A percentile compares a stretch with the other conserved stretches of the same genome.
Conservation (phyloP, 1,139 yeast genomes). For the Scheffersomyces quercinus region DNA sequence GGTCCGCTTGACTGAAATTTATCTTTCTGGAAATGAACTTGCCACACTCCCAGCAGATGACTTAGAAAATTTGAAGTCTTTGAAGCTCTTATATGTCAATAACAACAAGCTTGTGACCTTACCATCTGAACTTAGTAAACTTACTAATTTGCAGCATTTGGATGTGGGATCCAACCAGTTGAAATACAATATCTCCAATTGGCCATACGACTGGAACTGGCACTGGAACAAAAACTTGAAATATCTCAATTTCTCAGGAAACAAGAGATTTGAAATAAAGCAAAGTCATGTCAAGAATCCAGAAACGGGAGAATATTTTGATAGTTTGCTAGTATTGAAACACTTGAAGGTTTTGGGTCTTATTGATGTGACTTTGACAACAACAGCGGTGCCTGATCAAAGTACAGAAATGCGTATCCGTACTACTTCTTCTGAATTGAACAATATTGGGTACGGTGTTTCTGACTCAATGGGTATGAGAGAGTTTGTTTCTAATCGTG, state of each 20-base stretch:
- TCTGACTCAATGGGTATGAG: conserved; percentile 81
- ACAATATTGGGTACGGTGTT: conserved; percentile 83
- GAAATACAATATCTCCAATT: conserved; percentile 88
- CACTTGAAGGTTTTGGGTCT: conserved; percentile 76
- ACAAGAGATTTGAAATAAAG: conserved; percentile 84
- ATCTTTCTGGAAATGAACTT: conserved; percentile 80
- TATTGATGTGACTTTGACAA: conserved; percentile 92
- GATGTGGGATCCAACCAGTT: conserved; percentile 92
- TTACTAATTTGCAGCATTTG: conserved; percentile 62
- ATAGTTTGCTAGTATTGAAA: conserved; percentile 75
- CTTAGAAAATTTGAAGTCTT: conserved; percentile 57
- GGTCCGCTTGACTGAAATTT: conserved; percentile 62
- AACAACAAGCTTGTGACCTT: conserved; percentile 83
- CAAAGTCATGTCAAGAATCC: conserved; percentile 54
- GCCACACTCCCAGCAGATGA: conserved; percentile 85
- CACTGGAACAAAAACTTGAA: conserved; percentile 74
- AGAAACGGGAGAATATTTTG: conserved; percentile 55
- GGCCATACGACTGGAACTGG: conserved; percentile 99
- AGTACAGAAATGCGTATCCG: conserved; percentile 80
- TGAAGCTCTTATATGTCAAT: conserved; percentile 69
- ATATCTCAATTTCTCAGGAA: conserved; percentile 89
- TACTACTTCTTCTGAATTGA: conserved; percentile 84
- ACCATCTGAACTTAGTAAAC: conserved; percentile 84
- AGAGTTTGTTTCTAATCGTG: conserved; percentile 71
- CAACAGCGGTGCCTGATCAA: conserved; percentile 86